Base-by-base conservation (phyloP, 1,284 basidiomycete genomes). In the Tremellales sp. region DNA sequence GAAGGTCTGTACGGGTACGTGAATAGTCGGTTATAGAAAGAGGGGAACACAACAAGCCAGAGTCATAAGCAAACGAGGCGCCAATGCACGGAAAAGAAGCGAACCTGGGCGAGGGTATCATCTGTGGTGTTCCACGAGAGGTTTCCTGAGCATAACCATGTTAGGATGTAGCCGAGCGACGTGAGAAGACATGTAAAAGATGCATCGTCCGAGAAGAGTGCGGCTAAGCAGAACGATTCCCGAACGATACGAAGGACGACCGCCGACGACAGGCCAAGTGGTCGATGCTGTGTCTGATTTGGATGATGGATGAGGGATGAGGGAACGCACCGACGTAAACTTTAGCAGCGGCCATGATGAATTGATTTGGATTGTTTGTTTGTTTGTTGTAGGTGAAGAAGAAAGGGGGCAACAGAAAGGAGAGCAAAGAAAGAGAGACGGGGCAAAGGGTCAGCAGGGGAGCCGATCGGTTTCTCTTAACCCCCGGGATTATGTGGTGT, bases 51-150 rank as follows among this genome's bases (percentile, higher is more conserved):
- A 79, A 87, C 85, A 69, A 82, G 68, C 66, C 88, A 81, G 64
- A 77, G 73, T 66, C 85, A 86, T 66, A 68, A 85, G 3, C 67
- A 61, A 64, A 65, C 71, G n/a, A 66, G 62, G 55, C 58, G 47
- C 31, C 39, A 36, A 47, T 31, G 57, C 51, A 55, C 55, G 67
- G 52, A 61, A 62, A 62, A 58, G 61, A 71, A 68, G 70, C 73
- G 68, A 61, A 90, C 88, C 78, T 81, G 75, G 74, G 82, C 81
- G 65, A 93, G 80, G 54, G 81, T 81, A 47, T 91, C 88, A 81
- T 92, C 89, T 70, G 82, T 91, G 74, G 89, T 91, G 81, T 87
- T 89, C 89, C 89, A 75, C 51, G 71, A 74, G 50, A 74, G 66
- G 61, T 75, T 74, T 56, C 74, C 72, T 74, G 53, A 32, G 21